Base-by-base conservation (phyloP, 202 grass and related monocot species). In the Setaria viridis region DNA sequence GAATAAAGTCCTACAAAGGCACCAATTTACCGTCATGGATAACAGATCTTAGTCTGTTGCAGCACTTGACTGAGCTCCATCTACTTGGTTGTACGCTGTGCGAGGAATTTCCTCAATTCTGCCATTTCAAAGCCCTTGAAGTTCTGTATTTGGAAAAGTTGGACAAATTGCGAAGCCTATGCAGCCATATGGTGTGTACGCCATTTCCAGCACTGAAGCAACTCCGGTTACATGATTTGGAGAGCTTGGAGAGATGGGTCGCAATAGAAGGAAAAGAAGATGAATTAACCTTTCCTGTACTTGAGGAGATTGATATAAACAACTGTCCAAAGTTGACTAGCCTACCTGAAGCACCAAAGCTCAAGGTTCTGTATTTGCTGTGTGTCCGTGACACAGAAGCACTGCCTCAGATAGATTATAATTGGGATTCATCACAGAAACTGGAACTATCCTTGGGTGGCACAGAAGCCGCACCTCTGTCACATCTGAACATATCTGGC, bases 191-290 rank as follows among this genome's bases (percentile, higher is more conserved):
- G 3, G 15, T 7, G 4, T 43, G 3, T 1, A 1, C n/a, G 33
- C 0, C 16, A 15, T 88, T 88, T 88, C 35, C 75, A 48, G 56
- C 32, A 72, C 9, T 91, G n/a, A 81, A 71, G 14, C 1, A 62
- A 5, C 0, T 91, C 13, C 0, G 0, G 17, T 82, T 91, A 72
- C 0, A 2, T 41, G 29, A 72, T 9, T 64, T 91, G 50, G 2
- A 72, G 2, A 82, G n/a, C 2, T 45, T 91, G 19, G 51, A 74
- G 29, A 82, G 76, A 11, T 88, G 85, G 85, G 59, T 46, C 6
- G 42, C 57, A 65, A 34, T 1, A n/a, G 71, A 85, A 58, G 37
- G 32, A 15, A 34, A 32, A 0, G 54, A 32, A 37, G 7, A 33
- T 33, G 0, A 72, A 25, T 2, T 80, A 2, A n/a, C 1, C 14